These are phyloP conservation scores for Chloranthus sessilifolius DNA, from an alignment of 164 flowering plant genomes.

Conservation along the genomic window DNA sequence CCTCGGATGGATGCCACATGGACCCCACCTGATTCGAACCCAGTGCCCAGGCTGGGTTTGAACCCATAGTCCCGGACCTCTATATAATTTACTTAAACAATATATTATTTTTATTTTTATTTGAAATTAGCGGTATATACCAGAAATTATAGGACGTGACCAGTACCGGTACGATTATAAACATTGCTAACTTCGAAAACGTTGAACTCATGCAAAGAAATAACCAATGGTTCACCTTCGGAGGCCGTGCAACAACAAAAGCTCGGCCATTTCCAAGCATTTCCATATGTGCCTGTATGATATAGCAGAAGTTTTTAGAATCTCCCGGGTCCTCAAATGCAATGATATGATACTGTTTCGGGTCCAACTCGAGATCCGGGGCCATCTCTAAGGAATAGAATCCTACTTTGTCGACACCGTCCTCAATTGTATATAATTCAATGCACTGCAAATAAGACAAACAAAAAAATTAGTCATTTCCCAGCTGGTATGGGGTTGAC, in stretches of 20 bases:
- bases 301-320: slow-evolving; percentile 72
- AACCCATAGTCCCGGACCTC: no score
- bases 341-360: slow-evolving; percentile 80
- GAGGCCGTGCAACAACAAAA: slow-evolving; percentile 75
- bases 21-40: no score
- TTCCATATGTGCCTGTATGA: slow-evolving; percentile 82
- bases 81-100: no score
- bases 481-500: no score
- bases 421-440: slow-evolving; percentile 60
- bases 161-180: neutral
- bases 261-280: slow-evolving; percentile 84
- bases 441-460: slow-evolving; percentile 62
- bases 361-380: slow-evolving; percentile 77
- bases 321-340: slow-evolving; percentile 81
- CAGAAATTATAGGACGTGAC: no score
- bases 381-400: slow-evolving; percentile 96
- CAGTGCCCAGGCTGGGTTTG: no score
- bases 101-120: no score
- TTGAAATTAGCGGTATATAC: no score
- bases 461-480: slow-evolving; percentile 1
- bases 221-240: slow-evolving; percentile 51
- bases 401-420: slow-evolving; percentile 52
- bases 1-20: no score
- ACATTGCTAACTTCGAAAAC: neutral
- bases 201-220: neutral